Percentiles rank a stretch among this genome's conserved stretches.
Conservation (phyloP, 768 basidiomycete species). For the Boletus sp. region DNA sequence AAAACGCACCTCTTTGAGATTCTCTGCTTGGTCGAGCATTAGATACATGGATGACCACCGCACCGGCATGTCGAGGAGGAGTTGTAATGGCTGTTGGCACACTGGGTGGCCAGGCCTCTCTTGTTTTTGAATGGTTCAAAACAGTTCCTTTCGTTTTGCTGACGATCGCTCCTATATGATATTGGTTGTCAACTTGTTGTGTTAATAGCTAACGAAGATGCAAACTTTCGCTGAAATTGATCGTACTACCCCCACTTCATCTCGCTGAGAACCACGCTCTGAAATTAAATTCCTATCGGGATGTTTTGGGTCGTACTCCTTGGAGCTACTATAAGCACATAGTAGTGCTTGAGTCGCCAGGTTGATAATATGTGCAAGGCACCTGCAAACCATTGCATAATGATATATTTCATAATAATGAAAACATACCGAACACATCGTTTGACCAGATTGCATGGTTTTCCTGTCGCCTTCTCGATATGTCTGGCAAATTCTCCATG, state of each 20-base stretch:
- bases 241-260: neutral
- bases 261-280: fast-evolving
- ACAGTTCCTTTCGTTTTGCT: neutral
- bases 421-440: neutral
- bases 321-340: neutral
- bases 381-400: neutral
- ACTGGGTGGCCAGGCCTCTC: neutral
- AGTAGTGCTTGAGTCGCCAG: neutral
- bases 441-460: neutral
- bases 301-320: neutral
- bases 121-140: neutral
- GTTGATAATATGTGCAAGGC: slow-evolving; percentile 1
- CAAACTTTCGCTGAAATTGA: neutral
- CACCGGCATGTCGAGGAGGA: neutral
- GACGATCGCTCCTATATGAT: neutral
- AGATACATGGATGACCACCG: neutral
- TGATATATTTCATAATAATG: neutral
- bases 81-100: neutral
- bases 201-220: no score
- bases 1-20: neutral
- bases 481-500: neutral
- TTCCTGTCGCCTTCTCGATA: neutral
- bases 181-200: neutral
- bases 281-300: neutral
- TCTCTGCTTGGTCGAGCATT: neutral